A percentile compares a stretch with the other conserved stretches of the same genome.
phyloP scores from a whole-genome alignment of 495 filamentous ascomycete genomes.

The Tetracladium setigerum region DNA sequence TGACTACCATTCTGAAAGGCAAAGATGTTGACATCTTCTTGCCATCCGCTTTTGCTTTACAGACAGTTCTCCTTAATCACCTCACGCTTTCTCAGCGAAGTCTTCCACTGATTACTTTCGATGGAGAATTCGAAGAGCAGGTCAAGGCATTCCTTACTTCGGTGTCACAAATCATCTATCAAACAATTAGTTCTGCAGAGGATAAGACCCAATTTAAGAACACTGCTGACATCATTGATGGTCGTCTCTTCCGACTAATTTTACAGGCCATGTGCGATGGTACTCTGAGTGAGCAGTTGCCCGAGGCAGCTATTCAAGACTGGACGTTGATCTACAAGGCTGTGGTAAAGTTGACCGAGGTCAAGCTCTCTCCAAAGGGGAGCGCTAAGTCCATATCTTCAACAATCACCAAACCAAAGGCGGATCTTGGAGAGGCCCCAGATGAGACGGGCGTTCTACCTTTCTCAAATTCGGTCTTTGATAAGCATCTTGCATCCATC shows the following conservation, averaged over 20 bases:
- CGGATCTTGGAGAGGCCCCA: constrained; percentile 1
- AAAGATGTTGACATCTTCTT: constrained; percentile 12
- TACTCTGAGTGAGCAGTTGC: constrained; percentile 11
- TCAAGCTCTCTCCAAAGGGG: constrained; percentile 13
- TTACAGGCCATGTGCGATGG: constrained; percentile 24
- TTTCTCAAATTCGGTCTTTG: constrained; percentile 51
- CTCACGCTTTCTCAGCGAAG: constrained; percentile 21
- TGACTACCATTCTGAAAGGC: constrained; percentile 14
- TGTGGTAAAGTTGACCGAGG: constrained; percentile 4
- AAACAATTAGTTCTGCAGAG: constrained; percentile 2
- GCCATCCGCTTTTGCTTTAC: constrained; percentile 25
- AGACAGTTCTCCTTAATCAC: constrained; percentile 23
- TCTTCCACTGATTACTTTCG: constrained; percentile 15
- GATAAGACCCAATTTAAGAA: constrained; percentile 30
- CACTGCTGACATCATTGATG: constrained; percentile 58
- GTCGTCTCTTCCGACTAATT: constrained; percentile 41
- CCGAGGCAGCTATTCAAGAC: constrained; percentile 19
- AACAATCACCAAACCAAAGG: not conserved
- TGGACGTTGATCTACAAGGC: constrained; percentile 9
- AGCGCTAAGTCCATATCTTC: constrained; percentile 5
- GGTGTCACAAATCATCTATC: constrained; percentile 9
- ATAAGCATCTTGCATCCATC: constrained; percentile 48
- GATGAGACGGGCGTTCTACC: constrained; percentile 39
- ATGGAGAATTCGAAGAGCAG: constrained; percentile 16
- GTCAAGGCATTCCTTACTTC: constrained; percentile 9